Conservation (phyloP, 1,139 yeast genomes). For the Trichomonascaceae sp. region DNA sequence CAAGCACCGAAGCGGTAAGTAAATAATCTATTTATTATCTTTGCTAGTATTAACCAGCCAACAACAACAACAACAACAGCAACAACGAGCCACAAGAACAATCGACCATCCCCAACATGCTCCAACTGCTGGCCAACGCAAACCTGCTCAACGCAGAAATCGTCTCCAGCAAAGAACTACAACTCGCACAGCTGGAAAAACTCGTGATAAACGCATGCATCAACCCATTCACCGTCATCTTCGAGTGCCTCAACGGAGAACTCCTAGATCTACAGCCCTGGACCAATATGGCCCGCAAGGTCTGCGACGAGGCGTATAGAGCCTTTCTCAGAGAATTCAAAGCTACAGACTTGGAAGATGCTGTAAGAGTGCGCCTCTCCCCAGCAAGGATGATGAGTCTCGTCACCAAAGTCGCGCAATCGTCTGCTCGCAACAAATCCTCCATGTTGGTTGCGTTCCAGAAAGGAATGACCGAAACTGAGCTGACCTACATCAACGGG, state of each 20-base stretch:
- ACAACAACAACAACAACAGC: no score
- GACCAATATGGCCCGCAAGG: conserved; percentile 10
- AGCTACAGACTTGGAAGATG: no score
- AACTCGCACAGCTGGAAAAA: conserved; percentile 59
- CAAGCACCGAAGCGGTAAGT: conserved; percentile 4
- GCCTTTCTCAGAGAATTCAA: no score
- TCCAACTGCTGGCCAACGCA: conserved; percentile 4
- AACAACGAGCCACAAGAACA: no score
- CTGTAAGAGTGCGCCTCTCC: conserved; percentile 25
- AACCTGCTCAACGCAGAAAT: conserved; percentile 31
- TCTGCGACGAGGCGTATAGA: conserved; percentile 18
- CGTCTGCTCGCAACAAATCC: conserved; percentile 49
- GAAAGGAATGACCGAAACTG: conserved; percentile 42
- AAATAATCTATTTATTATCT: no score
- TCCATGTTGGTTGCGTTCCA: conserved; percentile 82
- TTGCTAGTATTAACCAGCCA: no score
- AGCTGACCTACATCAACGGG: conserved; percentile 72
- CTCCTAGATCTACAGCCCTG: conserved; percentile 24
- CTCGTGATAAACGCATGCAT: conserved; percentile 62
- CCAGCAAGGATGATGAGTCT: conserved; percentile 33
- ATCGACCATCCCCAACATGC: conserved; percentile 1
- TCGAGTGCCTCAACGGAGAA: conserved; percentile 64
- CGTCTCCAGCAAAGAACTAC: conserved; percentile 40
- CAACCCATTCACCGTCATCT: conserved; percentile 58
- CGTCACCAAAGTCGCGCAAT: conserved; percentile 35